Percentiles rank a stretch among this genome's conserved stretches.
These are phyloP conservation scores for Melanopsichium pennsylvanicum DNA, from an alignment of 1,284 basidiomycete species.

Conservation along the genomic window DNA sequence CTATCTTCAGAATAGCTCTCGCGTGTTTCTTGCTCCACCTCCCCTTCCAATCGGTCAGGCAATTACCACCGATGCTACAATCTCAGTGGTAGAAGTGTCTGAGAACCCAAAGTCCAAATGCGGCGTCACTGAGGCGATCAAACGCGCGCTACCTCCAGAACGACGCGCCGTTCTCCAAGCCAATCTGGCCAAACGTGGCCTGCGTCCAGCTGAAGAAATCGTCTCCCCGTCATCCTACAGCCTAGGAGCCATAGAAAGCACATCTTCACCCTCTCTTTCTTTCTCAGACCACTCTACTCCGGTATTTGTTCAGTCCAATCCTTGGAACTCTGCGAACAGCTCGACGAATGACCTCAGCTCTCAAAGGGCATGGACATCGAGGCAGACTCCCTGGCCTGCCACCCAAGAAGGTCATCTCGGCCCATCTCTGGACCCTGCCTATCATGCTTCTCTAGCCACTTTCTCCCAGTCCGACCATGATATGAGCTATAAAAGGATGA, in stretches of 20 bases:
- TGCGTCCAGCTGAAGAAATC: not conserved
- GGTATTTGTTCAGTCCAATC: not conserved
- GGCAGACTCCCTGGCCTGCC: not conserved
- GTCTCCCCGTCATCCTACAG: not conserved
- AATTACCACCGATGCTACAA: conserved; percentile 16
- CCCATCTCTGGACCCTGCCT: conserved; percentile 1
- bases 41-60: conserved; percentile 32
- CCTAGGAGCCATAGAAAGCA: not conserved
- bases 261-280: not conserved
- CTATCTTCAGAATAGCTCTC: conserved; percentile 9
- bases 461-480: not conserved
- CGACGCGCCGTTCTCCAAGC: conserved; percentile 25
- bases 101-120: conserved; percentile 4
- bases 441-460: not conserved
- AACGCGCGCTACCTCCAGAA: conserved; percentile 27
- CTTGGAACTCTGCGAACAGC: not conserved
- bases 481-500: not conserved
- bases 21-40: conserved; percentile 19
- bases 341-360: not conserved
- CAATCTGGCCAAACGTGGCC: conserved; percentile 11
- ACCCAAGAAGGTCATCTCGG: not conserved
- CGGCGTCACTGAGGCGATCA: conserved; percentile 22
- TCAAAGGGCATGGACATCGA: not conserved
- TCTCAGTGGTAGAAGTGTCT: no score
- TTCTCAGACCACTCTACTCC: not conserved